Evolutionary conservation across 768 basidiomycete genomes (phyloP).

Genomic region (Kwoniella newhampshirensis): DNA sequence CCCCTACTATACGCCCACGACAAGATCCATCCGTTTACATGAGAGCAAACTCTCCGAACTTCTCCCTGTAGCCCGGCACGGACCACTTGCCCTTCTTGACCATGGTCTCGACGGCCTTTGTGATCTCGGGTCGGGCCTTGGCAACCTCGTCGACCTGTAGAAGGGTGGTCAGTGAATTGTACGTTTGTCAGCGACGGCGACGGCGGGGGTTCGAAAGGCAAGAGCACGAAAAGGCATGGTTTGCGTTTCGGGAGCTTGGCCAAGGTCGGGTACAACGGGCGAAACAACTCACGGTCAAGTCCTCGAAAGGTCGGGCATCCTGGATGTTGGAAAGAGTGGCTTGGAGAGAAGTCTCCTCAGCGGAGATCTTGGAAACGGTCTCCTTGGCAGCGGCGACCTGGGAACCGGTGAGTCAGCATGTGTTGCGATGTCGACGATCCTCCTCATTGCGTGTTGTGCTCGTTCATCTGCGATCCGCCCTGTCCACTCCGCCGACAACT

Average conservation of each 20-base stretch:
- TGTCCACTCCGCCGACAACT: no score
- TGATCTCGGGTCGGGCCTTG: slow-evolving; percentile 86
- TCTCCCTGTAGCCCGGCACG: slow-evolving; percentile 83
- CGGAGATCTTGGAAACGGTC: slow-evolving; percentile 83
- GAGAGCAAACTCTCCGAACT: slow-evolving; percentile 90
- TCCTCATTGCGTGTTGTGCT: no score
- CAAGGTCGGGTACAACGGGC: background rate
- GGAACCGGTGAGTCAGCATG: background rate
- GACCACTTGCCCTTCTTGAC: slow-evolving; percentile 97
- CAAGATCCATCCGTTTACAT: slow-evolving; percentile 60
- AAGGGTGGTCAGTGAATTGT: background rate
- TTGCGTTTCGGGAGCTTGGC: no score
- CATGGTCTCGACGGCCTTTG: slow-evolving; percentile 84
- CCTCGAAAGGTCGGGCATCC: slow-evolving; percentile 94
- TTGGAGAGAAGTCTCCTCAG: slow-evolving; percentile 86
- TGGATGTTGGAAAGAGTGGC: slow-evolving; percentile 94
- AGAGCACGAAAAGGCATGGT: no score
- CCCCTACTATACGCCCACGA: slow-evolving; percentile 1
- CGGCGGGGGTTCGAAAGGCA: background rate
- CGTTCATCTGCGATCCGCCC: no score
- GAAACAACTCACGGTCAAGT: slow-evolving; percentile 75
- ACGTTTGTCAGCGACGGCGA: background rate
- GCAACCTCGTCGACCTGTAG: slow-evolving; percentile 80
- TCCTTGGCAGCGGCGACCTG: slow-evolving; percentile 86
- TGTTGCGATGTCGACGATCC: background rate